Evolutionary conservation across 345 rosid genomes (phyloP).

Genomic region (Odontarrhena argentea): DNA sequence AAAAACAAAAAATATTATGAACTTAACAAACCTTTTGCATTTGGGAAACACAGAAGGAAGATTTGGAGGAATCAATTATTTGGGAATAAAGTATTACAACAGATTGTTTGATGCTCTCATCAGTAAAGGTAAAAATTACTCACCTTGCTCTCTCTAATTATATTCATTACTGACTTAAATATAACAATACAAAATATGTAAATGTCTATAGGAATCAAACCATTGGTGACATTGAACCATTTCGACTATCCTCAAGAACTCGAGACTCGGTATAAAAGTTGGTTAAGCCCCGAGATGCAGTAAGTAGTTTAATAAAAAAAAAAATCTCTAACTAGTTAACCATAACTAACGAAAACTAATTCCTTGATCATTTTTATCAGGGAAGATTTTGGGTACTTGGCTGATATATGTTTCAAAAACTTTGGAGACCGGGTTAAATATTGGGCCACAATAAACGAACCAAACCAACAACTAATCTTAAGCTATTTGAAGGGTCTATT

Average conservation of each 20-base stretch:
- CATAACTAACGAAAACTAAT: neutral
- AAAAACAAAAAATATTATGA: too few relatives aligned
- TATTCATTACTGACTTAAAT: neutral
- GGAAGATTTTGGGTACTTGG: constrained; percentile 55
- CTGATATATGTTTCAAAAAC: constrained; percentile 60
- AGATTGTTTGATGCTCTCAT: constrained; percentile 59
- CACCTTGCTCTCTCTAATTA: neutral
- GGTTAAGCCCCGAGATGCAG: constrained; percentile 73
- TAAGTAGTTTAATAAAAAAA: constrained; percentile 30
- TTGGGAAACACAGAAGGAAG: constrained; percentile 57
- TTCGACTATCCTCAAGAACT: constrained; percentile 77
- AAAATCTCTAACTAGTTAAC: neutral
- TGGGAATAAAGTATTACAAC: constrained; percentile 63
- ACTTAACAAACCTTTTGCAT: too few relatives aligned
- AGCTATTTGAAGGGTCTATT: constrained; percentile 44
- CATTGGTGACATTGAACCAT: constrained; percentile 79
- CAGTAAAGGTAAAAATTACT: constrained; percentile 42
- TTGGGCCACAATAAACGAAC: constrained; percentile 70
- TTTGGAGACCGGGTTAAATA: constrained; percentile 67
- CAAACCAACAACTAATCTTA: constrained; percentile 38
- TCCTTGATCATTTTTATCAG: constrained; percentile 26
- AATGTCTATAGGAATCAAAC: constrained; percentile 58
- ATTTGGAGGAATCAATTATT: constrained; percentile 57
- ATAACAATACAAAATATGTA: neutral
- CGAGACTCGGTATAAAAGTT: constrained; percentile 65